Evolutionary conservation across 129 eudicot species (phyloP).

Genomic region (Pulicaria dysenterica): DNA sequence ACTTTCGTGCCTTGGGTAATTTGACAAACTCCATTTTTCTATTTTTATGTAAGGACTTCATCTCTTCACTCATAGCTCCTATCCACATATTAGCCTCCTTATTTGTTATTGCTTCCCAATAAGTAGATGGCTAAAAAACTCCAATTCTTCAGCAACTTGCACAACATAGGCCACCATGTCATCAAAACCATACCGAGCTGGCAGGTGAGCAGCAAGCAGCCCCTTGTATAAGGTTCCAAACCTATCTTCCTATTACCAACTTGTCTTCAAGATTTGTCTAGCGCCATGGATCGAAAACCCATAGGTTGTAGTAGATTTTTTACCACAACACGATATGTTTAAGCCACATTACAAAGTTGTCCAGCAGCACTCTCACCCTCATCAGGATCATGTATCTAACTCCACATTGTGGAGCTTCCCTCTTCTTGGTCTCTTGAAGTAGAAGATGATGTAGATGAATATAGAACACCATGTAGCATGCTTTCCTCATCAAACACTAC

Average conservation of each 20-base stretch:
- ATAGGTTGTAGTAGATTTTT: background rate
- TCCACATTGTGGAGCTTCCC: background rate
- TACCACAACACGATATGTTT: background rate
- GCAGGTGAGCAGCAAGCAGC: too few species aligned
- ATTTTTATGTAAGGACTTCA: background rate
- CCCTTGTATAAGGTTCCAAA: too few species aligned
- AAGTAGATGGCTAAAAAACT: background rate
- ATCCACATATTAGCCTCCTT: background rate
- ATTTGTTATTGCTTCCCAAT: background rate
- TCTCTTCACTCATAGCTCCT: background rate
- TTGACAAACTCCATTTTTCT: background rate
- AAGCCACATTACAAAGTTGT: background rate
- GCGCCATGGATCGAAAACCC: background rate
- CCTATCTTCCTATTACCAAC: too few species aligned
- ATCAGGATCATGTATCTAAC: background rate
- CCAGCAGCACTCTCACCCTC: background rate
- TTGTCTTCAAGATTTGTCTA: background rate
- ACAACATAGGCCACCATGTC: background rate
- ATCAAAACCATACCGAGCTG: background rate
- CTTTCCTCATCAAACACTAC: too few species aligned
- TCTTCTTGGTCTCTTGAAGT: too few species aligned
- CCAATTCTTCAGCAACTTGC: background rate
- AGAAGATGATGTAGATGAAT: too few species aligned
- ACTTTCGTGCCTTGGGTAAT: background rate
- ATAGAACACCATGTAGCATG: too few species aligned